phyloP scores from a whole-genome alignment of 2,329 filamentous ascomycete species.

The Aspergillus sp. region DNA sequence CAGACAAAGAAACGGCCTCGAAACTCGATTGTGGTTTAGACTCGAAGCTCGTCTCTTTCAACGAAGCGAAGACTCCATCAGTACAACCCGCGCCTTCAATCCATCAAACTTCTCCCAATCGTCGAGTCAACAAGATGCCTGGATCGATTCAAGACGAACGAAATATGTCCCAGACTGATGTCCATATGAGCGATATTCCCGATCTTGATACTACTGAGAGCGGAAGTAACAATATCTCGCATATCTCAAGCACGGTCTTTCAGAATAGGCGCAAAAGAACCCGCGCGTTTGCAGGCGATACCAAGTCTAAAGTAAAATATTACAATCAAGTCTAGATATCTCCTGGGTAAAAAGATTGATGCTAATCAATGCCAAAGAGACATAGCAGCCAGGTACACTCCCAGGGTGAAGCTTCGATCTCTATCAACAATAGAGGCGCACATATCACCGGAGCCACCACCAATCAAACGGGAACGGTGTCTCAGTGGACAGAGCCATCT shows the following conservation, averaged over 20 bases:
- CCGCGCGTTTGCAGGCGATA: not conserved
- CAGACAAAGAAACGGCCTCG: not conserved
- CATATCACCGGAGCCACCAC: too few species aligned
- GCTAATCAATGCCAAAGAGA: not conserved
- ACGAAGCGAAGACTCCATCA: not conserved
- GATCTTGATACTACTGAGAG: not conserved
- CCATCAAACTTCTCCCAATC: not conserved
- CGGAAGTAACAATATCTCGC: too few species aligned
- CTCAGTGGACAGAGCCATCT: not conserved
- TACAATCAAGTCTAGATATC: too few species aligned
- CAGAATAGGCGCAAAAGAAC: not conserved
- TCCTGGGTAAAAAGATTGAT: too few species aligned
- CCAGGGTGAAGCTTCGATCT: too few species aligned
- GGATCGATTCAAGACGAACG: not conserved
- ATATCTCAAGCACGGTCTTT: not conserved
- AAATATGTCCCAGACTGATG: not conserved
- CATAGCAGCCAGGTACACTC: not conserved
- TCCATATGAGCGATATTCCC: not conserved
- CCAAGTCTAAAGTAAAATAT: not conserved
- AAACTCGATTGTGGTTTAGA: not conserved
- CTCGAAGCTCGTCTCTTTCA: not conserved
- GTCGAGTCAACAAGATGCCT: not conserved
- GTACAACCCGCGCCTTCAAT: not conserved
- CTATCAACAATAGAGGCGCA: too few species aligned
- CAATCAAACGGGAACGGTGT: not conserved